Conservation (phyloP, 139 green algal species). For the Chlorella vulgaris region DNA sequence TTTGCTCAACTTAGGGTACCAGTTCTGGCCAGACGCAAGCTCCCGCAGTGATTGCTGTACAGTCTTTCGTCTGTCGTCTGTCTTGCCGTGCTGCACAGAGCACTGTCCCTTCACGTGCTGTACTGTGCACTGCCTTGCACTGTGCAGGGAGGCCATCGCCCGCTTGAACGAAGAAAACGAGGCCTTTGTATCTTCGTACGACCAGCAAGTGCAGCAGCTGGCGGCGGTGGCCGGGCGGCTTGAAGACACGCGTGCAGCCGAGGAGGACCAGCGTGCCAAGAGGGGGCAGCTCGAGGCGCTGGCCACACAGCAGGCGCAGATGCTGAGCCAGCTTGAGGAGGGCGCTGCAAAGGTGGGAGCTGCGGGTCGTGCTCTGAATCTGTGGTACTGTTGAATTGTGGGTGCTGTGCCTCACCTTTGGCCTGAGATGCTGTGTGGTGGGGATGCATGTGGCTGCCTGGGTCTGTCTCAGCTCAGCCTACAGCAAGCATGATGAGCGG, state of each 20-base stretch:
- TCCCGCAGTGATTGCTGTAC: background rate
- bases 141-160: background rate
- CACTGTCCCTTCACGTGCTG: background rate
- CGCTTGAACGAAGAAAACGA: constrained; percentile 24
- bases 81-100: too few relatives aligned
- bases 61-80: background rate
- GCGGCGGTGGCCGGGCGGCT: constrained; percentile 20
- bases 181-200: background rate
- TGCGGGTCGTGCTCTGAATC: too few relatives aligned
- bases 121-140: background rate
- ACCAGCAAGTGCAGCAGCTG: constrained; percentile 5
- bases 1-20: background rate
- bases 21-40: background rate
- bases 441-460: too few relatives aligned
- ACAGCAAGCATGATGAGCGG: too few relatives aligned
- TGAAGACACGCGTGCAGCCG: background rate
- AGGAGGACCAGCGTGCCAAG: constrained; percentile 11
- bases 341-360: background rate
- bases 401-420: too few relatives aligned
- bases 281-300: background rate
- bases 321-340: constrained; percentile 13
- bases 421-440: too few relatives aligned
- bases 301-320: background rate
- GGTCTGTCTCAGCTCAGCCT: too few relatives aligned
- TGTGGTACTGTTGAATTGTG: too few relatives aligned